Evolutionary conservation across 306 rosid genomes (phyloP), one percentile per base, ranked within the genome.

Genomic region (Corylus heterophylla): DNA sequence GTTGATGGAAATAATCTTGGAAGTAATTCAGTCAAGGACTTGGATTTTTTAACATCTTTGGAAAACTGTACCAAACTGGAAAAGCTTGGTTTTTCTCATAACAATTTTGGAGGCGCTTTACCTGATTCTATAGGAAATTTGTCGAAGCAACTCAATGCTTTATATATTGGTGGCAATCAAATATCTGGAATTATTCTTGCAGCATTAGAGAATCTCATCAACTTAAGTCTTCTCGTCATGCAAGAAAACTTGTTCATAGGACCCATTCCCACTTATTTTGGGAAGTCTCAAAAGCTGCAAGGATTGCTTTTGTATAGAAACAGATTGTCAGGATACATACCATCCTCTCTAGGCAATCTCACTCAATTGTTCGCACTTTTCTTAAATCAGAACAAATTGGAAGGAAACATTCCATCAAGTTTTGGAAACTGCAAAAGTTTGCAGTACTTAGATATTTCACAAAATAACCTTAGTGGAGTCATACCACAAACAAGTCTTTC

Each of bases 81-180:
- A n/a, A 0, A 1, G 0, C 4, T 89, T 0, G 17, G 5, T 45
- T 39, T 89, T 1, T 1, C 52, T 2, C 0, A 0, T 0, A 88
- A 86, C 64, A 82, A 78, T 7, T 89, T 89, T 68, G 86, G 85
- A 68, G 89, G 88, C 37, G 54, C 8, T 44, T 73, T 88, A n/a
- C 87, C 88, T 2, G 54, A 72, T 0, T 54, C 63, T 1, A 8
- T 80, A 14, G 84, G 75, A 44, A 86, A 89, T 48, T 80, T 89
- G 14, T 80, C 92, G 29, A 66, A 25, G 71, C 73, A 78, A 18
- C 71, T 89, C 3, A 58, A 0, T 4, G 0, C 0, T 0, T 12
- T 89, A 25, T 27, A 31, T 45, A 45, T 78, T 8, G 69, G 47
- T 0, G 2, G 0, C 0, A 89, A 84, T 25, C 75, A 78, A 4